phyloP scores from a whole-genome alignment of 345 rosid species.

The Brassica rapa region DNA sequence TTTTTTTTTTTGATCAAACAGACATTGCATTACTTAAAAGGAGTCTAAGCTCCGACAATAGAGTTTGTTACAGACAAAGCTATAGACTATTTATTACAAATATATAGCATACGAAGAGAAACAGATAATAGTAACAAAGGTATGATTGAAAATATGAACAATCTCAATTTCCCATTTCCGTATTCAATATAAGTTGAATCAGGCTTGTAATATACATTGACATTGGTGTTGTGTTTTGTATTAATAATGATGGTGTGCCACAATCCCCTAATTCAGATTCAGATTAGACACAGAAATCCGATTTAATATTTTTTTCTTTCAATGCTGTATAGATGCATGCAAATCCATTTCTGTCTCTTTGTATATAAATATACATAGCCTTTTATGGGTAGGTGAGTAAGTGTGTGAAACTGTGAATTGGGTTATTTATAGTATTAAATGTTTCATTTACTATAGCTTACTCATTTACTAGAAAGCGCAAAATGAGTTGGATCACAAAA shows the following conservation, averaged over 20 bases:
- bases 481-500: background rate
- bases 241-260: background rate
- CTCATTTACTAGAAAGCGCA: slow-evolving; percentile 5
- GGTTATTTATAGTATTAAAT: slow-evolving; percentile 25
- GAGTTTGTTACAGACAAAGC: no score
- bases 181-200: background rate
- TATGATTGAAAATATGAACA: background rate
- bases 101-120: background rate
- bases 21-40: no score
- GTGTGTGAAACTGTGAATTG: background rate
- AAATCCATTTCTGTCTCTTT: slow-evolving; percentile 7
- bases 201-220: background rate
- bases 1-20: background rate
- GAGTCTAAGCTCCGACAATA: no score
- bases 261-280: background rate
- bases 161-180: background rate
- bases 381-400: background rate
- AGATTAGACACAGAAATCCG: background rate
- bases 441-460: slow-evolving; percentile 12
- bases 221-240: background rate
- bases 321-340: background rate
- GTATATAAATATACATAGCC: slow-evolving; percentile 6
- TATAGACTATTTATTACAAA: background rate
- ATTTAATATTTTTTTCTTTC: background rate
- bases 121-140: background rate